A percentile compares a stretch with the other conserved stretches of the same genome.
Conservation (phyloP, 768 basidiomycete species). For the Tricholoma terreum region DNA sequence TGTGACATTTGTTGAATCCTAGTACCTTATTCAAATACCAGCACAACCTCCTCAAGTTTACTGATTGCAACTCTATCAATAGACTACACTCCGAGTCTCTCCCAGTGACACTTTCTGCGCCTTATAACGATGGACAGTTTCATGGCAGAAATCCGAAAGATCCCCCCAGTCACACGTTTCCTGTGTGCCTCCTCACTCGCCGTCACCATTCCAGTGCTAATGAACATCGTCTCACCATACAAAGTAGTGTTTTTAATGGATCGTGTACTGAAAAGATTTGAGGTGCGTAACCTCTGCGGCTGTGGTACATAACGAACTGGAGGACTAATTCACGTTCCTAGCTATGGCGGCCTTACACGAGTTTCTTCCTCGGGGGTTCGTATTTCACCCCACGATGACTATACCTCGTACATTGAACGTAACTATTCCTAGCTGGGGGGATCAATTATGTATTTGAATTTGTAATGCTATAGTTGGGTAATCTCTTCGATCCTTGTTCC, state of each 20-base stretch:
- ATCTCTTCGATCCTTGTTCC: not conserved
- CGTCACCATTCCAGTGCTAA: slow-evolving; percentile 55
- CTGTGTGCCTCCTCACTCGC: slow-evolving; percentile 58
- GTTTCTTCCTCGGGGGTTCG: slow-evolving; percentile 71
- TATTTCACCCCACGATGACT: not conserved
- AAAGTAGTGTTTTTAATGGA: slow-evolving; percentile 50
- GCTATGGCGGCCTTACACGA: slow-evolving; percentile 73
- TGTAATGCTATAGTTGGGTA: slow-evolving; percentile 66
- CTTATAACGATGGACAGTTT: slow-evolving; percentile 42
- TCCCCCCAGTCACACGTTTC: slow-evolving; percentile 80
- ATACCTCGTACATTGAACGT: not conserved
- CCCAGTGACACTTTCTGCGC: not conserved
- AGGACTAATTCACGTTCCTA: slow-evolving; percentile 23
- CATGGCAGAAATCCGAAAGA: slow-evolving; percentile 66
- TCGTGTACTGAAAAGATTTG: slow-evolving; percentile 42
- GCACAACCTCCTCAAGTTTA: too few relatives aligned
- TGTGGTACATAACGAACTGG: not conserved
- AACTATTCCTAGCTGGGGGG: slow-evolving; percentile 37
- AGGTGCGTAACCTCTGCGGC: slow-evolving; percentile 40
- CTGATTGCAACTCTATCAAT: too few relatives aligned
- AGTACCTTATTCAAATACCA: too few relatives aligned
- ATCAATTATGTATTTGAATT: slow-evolving; percentile 63
- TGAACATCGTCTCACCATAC: slow-evolving; percentile 52
- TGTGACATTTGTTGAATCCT: too few relatives aligned
- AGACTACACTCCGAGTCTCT: too few relatives aligned